Conservation (phyloP, 805 yeast species). For the Starmerella bombi region DNA sequence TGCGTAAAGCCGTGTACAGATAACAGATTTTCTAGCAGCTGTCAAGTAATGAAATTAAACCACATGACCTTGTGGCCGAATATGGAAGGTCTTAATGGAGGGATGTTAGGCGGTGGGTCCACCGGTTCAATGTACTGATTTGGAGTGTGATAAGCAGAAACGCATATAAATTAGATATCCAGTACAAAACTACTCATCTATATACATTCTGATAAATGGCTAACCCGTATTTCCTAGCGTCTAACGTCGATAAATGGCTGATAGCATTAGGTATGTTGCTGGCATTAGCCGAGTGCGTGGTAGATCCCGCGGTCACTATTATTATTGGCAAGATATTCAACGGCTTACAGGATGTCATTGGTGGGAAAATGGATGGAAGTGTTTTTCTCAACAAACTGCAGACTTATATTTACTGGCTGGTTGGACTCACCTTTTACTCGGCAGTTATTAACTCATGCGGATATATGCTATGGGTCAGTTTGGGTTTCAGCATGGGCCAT, state of each 20-base stretch:
- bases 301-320: slow-evolving; percentile 32
- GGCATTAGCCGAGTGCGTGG: slow-evolving; percentile 12
- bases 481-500: slow-evolving; percentile 59
- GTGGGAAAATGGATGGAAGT: slow-evolving; percentile 24
- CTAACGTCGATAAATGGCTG: slow-evolving; percentile 1
- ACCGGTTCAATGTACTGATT: too few species aligned
- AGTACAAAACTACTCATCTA: too few species aligned
- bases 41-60: too few species aligned
- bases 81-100: too few species aligned
- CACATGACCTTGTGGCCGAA: too few species aligned
- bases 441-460: slow-evolving; percentile 40
- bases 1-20: too few species aligned
- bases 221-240: slow-evolving; percentile 11
- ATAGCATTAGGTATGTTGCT: slow-evolving; percentile 7
- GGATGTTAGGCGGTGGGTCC: too few species aligned
- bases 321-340: slow-evolving; percentile 54
- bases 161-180: too few species aligned
- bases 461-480: slow-evolving; percentile 45
- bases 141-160: too few species aligned
- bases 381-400: slow-evolving; percentile 31
- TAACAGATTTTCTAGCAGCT: too few species aligned
- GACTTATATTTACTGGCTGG: slow-evolving; percentile 27
- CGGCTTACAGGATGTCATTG: slow-evolving; percentile 28
- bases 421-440: slow-evolving; percentile 35
- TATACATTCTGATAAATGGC: too few species aligned